Conservation (phyloP, 225 moss, liverwort and hornwort genomes). For the Straminergon stramineum region DNA sequence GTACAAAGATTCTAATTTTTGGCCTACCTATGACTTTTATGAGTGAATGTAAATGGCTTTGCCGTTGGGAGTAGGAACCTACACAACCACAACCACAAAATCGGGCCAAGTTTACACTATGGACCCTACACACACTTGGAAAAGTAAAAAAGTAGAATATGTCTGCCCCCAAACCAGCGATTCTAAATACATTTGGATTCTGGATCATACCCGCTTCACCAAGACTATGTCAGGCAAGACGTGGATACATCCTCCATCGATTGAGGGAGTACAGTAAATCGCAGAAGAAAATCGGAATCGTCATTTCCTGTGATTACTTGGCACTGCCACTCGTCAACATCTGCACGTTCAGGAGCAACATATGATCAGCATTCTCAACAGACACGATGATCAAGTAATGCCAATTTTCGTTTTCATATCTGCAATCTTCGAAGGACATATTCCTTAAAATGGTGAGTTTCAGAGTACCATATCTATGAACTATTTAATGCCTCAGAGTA, state of each 20-base stretch:
- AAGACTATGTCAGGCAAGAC: neutral
- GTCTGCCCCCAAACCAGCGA: neutral
- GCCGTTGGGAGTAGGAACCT: neutral
- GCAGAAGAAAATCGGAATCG: neutral
- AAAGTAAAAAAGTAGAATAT: neutral
- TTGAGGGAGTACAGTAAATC: neutral
- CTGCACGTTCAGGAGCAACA: constrained; percentile 5
- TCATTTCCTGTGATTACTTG: neutral
- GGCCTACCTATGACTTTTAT: neutral
- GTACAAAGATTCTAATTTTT: neutral
- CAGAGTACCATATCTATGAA: neutral
- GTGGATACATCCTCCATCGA: neutral
- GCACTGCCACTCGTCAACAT: constrained; percentile 7
- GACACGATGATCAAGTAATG: neutral
- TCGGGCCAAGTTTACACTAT: neutral
- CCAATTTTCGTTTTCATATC: neutral
- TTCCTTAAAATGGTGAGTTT: neutral
- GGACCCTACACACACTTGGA: neutral
- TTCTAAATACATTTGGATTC: neutral
- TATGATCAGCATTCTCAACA: neutral
- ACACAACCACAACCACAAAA: too few species aligned
- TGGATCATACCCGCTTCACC: neutral
- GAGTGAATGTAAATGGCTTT: neutral
- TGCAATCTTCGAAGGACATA: neutral
- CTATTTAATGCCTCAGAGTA: neutral